These are phyloP conservation scores for Leishmania turanica DNA, from an alignment of 208 protist genomes.

Conservation along the genomic window DNA sequence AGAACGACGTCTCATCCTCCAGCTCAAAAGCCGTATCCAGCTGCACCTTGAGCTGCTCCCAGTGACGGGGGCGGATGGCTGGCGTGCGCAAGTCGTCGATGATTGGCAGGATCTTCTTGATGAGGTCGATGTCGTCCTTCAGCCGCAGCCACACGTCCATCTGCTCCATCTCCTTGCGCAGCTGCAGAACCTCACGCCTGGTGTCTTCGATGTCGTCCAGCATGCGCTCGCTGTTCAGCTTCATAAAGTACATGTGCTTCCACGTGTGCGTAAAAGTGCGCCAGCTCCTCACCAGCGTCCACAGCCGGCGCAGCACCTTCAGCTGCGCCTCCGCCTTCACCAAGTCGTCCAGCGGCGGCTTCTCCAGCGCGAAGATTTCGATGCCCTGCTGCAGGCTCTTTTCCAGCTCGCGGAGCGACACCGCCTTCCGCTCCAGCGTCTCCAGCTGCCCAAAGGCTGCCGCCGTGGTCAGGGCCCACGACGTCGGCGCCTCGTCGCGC, in stretches of 20 bases:
- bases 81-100: conserved; percentile 96
- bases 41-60: conserved; percentile 93
- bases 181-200: conserved; percentile 77
- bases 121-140: conserved; percentile 95
- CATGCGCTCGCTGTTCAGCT: conserved; percentile 93
- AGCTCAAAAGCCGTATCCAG: conserved; percentile 93
- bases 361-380: conserved; percentile 96
- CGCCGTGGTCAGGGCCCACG: conserved; percentile 58
- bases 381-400: conserved; percentile 91
- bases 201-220: conserved; percentile 88
- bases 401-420: conserved; percentile 68
- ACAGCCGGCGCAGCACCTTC: conserved; percentile 89
- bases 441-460: conserved; percentile 87
- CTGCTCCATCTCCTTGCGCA: conserved; percentile 93
- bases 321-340: conserved; percentile 83
- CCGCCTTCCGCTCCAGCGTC: conserved; percentile 75
- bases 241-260: conserved; percentile 91
- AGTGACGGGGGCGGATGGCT: conserved; percentile 94
- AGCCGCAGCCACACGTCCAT: conserved; percentile 93
- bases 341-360: conserved; percentile 92
- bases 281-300: conserved; percentile 94
- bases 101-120: conserved; percentile 96
- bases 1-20: conserved; percentile 89
- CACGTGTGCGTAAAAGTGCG: conserved; percentile 81
- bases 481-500: conserved; percentile 82